Evolutionary conservation across 2,329 filamentous ascomycete genomes (phyloP).

Genomic region (Diaporthe australafricana): DNA sequence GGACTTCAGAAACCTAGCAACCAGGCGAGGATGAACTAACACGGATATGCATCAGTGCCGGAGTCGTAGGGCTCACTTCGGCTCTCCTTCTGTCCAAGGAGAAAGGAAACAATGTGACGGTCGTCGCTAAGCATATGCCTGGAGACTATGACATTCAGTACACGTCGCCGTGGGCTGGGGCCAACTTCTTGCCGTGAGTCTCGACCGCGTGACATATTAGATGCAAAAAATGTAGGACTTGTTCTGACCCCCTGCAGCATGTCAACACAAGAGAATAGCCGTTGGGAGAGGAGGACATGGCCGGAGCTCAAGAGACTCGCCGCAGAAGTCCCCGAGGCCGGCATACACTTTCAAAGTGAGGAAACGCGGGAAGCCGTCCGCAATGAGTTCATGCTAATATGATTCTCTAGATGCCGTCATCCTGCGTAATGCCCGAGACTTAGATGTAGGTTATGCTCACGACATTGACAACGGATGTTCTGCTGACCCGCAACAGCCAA

Average conservation of each 20-base stretch:
- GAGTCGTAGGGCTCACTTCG: constrained; percentile 64
- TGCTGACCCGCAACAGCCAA: neutral
- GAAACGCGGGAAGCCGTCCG: too few species aligned
- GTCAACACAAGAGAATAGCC: constrained; percentile 54
- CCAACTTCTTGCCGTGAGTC: constrained; percentile 79
- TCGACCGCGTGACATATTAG: constrained; percentile 22
- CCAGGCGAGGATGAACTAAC: neutral
- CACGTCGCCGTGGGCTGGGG: constrained; percentile 88
- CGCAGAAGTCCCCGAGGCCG: constrained; percentile 77
- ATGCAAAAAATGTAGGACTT: constrained; percentile 28
- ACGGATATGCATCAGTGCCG: constrained; percentile 49
- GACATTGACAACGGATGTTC: too few species aligned
- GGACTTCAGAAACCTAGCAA: neutral
- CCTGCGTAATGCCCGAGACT: constrained; percentile 72
- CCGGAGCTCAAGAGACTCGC: constrained; percentile 70
- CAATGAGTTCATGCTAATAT: neutral
- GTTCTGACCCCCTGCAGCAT: constrained; percentile 51
- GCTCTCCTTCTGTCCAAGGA: constrained; percentile 60
- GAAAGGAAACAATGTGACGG: constrained; percentile 53
- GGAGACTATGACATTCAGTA: constrained; percentile 95
- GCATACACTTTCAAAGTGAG: constrained; percentile 81
- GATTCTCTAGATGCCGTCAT: constrained; percentile 56
- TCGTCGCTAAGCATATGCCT: constrained; percentile 84
- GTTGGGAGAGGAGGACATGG: constrained; percentile 75
- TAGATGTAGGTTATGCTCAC: constrained; percentile 41